Conservation (phyloP, 2,329 filamentous ascomycete genomes). For the Massarina eburnea region DNA sequence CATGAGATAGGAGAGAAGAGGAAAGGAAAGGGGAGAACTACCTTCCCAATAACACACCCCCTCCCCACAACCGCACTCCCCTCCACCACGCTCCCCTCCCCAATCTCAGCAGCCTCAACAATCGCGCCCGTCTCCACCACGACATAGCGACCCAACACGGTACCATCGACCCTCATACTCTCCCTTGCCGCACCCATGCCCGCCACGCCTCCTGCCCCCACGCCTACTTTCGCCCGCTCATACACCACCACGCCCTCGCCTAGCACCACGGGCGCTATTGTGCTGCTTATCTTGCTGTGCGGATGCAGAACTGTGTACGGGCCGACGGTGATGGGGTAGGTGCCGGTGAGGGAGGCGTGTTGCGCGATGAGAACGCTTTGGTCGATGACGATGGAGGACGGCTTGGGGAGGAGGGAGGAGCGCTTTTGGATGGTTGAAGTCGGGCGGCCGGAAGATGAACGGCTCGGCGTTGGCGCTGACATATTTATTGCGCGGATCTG, state of each 20-base stretch:
- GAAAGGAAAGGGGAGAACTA: constrained; percentile 14
- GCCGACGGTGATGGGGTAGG: constrained; percentile 75
- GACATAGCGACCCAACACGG: constrained; percentile 46
- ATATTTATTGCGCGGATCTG: constrained; percentile 12
- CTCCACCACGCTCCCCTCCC: constrained; percentile 40
- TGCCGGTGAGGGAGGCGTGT: constrained; percentile 61
- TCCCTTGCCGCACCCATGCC: constrained; percentile 3
- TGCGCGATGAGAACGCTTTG: constrained; percentile 51
- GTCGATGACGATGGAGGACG: constrained; percentile 46
- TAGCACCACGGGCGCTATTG: constrained; percentile 46
- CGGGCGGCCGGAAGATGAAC: constrained; percentile 24
- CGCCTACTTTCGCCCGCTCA: constrained; percentile 59
- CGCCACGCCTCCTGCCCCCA: constrained; percentile 26
- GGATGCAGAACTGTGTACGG: constrained; percentile 84
- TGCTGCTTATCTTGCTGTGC: constrained; percentile 59
- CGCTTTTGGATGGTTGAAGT: constrained; percentile 38
- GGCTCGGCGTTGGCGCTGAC: constrained; percentile 22
- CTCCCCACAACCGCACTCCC: constrained; percentile 35
- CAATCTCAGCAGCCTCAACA: constrained; percentile 42
- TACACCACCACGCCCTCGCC: constrained; percentile 69
- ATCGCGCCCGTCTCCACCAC: constrained; percentile 48
- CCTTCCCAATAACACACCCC: constrained; percentile 46
- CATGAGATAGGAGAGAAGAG: background rate
- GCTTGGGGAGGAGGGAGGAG: constrained; percentile 41
- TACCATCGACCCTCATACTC: constrained; percentile 29